Evolutionary conservation across 495 filamentous ascomycete genomes (phyloP).

Genomic region (Neurospora pannonica): DNA sequence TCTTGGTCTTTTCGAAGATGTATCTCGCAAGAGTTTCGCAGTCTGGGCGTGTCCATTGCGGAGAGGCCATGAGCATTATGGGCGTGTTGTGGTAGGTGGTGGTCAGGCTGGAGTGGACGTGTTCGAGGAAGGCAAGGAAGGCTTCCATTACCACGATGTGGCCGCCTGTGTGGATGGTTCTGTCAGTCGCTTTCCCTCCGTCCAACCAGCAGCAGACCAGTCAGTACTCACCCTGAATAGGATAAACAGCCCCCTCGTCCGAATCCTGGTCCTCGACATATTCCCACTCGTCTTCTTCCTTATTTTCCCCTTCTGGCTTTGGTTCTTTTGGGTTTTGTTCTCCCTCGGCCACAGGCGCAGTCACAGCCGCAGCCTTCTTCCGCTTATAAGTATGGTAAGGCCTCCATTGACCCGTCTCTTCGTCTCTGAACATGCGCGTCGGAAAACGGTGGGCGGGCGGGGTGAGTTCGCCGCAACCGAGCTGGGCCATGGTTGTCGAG

Average conservation of each 20-base stretch:
- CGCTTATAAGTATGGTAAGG: conserved; percentile 71
- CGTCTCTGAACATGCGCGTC: conserved; percentile 87
- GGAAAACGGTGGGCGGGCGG: conserved; percentile 71
- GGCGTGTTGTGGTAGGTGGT: conserved; percentile 86
- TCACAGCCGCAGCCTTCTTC: conserved; percentile 43
- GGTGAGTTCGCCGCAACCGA: conserved; percentile 86
- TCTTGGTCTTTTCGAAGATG: conserved; percentile 94
- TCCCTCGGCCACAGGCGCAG: neutral
- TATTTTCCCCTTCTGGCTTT: conserved; percentile 10
- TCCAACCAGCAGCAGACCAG: neutral
- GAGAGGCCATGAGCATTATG: conserved; percentile 77
- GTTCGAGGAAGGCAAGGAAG: conserved; percentile 80
- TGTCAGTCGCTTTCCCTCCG: neutral
- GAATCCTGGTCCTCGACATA: conserved; percentile 84
- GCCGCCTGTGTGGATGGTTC: conserved; percentile 39
- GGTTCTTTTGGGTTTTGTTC: neutral
- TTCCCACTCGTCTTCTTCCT: conserved; percentile 35
- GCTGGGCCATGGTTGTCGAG: conserved; percentile 84
- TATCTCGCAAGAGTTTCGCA: conserved; percentile 79
- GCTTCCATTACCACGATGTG: conserved; percentile 79
- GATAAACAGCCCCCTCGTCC: conserved; percentile 81
- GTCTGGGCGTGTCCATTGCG: conserved; percentile 76
- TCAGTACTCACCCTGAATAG: conserved; percentile 47
- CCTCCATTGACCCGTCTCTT: conserved; percentile 70
- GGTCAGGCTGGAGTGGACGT: conserved; percentile 78